Conservation (phyloP, 1,284 basidiomycete genomes). For the Rhizoctonia solani region DNA sequence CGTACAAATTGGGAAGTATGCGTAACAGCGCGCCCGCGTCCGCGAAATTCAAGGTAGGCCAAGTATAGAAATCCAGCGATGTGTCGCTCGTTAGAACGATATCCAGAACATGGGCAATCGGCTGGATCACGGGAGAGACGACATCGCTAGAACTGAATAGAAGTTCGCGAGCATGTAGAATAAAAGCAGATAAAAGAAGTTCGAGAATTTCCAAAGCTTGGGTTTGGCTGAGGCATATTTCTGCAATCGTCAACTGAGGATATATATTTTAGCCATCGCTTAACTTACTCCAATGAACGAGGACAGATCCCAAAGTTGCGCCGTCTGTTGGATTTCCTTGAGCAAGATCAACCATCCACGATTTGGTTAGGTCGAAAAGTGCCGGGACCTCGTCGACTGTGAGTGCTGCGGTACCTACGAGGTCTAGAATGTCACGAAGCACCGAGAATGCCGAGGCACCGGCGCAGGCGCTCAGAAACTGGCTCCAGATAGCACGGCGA, state of each 20-base stretch:
- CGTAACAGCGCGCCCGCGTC: neutral
- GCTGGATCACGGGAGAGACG: neutral
- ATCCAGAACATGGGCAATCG: neutral
- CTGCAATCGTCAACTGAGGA: neutral
- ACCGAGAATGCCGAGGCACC: neutral
- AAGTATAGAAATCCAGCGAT: neutral
- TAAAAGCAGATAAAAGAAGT: neutral
- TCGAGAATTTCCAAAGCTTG: constrained; percentile 1
- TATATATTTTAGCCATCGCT: neutral
- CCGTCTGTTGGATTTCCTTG: neutral
- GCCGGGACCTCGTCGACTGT: neutral
- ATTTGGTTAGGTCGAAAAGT: neutral
- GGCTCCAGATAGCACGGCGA: neutral
- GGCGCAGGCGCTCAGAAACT: neutral
- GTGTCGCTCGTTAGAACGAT: neutral
- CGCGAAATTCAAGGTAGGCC: neutral
- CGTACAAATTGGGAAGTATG: neutral
- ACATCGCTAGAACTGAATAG: neutral
- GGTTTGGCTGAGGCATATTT: neutral
- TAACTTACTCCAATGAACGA: constrained; percentile 19
- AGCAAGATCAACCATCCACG: neutral
- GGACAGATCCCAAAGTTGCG: neutral
- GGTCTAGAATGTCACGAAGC: neutral
- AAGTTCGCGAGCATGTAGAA: neutral
- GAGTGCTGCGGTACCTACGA: neutral